Conservation (phyloP, 2,329 filamentous ascomycete species). For the Ceratocystis cacaofunesta region DNA sequence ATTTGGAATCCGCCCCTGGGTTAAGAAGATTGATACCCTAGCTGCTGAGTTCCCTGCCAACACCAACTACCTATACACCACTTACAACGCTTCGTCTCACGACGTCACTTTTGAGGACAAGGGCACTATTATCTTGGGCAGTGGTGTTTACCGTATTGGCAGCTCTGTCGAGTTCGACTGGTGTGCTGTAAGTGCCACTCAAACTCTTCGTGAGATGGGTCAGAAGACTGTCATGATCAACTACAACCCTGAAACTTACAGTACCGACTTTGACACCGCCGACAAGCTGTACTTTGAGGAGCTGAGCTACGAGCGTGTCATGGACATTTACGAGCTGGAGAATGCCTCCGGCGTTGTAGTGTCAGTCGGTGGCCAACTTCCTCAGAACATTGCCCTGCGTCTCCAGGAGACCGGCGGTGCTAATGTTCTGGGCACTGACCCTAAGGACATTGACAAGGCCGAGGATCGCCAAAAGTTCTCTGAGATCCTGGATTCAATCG, state of each 20-base stretch:
- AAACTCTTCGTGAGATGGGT: conserved; percentile 69
- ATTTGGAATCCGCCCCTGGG: conserved; percentile 79
- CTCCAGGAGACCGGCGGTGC: conserved; percentile 84
- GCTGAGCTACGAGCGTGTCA: conserved; percentile 88
- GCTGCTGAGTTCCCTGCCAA: conserved; percentile 92
- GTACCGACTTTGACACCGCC: conserved; percentile 75
- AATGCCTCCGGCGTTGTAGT: conserved; percentile 75
- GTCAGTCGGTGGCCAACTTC: conserved; percentile 87
- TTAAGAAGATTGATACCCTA: conserved; percentile 74
- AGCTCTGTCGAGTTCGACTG: conserved; percentile 98
- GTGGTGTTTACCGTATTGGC: conserved; percentile 93
- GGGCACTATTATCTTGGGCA: conserved; percentile 76
- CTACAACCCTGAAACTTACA: conserved; percentile 67
- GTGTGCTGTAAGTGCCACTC: conserved; percentile 85
- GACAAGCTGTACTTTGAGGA: conserved; percentile 96
- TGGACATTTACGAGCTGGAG: conserved; percentile 98
- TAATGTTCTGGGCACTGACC: conserved; percentile 83
- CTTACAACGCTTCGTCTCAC: conserved; percentile 89
- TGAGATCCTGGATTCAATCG: conserved; percentile 89
- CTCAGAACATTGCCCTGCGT: conserved; percentile 91
- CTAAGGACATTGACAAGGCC: conserved; percentile 89
- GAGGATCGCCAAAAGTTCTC: conserved; percentile 98
- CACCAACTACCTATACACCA: conserved; percentile 94
- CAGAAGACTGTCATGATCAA: conserved; percentile 99
- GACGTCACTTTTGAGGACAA: conserved; percentile 91